Base-by-base conservation (phyloP, 2,329 filamentous ascomycete genomes). In the Fusarium sp. region DNA sequence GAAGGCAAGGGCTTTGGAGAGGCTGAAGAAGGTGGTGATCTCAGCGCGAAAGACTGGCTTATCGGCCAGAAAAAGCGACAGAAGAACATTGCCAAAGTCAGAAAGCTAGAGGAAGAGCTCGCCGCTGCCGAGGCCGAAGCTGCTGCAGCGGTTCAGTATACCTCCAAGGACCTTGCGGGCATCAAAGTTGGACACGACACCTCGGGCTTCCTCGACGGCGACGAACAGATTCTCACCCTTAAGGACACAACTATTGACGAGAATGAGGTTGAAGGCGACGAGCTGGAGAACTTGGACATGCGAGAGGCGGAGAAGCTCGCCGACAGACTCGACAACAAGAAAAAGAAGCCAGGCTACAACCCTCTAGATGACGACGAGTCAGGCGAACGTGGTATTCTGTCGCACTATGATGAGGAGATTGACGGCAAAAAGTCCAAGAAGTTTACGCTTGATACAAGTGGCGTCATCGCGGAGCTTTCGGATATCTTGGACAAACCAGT, bases 381-480 rank as follows among this genome's bases (percentile, higher is more conserved):
- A 25, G 91, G 88, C 15, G 84, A 90, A 62, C 86, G 86, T 20
- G 87, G 87, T 8, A 90, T 99, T 25, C 83, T 99, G 44, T 89
- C 92, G 16, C 95, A 99, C 74, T 99, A 99, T 77, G 96, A 98
- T 75, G 96, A 98, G 70, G 95, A 97, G 77, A 97, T 98, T 56
- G 89, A 92, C 38, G 94, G 94, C 59, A 97, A 97, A 81, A 96
- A 97, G 82, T 84, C 87, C 59, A 97, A 97, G 78, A 88, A 88
- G 25, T 99, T 99, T 75, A 97, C 93, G 0, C 84, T 99, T 18
- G 93, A 97, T 79, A 90, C 90, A 4, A 87, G 90, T 66, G 95
- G 94, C 5, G 90, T 89, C 34, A 90, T 84, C 25, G 87, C 88
- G 16, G 90, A 92, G 72, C 84, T 91, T 50, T 83, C 87, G 20